phyloP scores from a whole-genome alignment of 257 asterid species.

The Solanum bulbocastanum region DNA sequence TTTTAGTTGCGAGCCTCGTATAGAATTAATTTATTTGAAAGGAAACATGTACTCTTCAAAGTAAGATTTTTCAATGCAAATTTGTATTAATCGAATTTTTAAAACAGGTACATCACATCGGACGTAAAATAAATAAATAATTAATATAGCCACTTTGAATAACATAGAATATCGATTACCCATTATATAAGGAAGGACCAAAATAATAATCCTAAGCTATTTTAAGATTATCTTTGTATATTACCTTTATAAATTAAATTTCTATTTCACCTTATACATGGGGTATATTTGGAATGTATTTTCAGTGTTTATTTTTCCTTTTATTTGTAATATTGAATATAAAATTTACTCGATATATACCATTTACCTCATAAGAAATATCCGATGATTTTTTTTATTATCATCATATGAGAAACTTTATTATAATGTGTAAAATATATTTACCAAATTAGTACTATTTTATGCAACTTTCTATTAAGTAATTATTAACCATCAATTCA shows the following conservation, averaged over 20 bases:
- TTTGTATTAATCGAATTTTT: too few relatives aligned
- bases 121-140: neutral
- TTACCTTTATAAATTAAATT: neutral
- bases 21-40: too few relatives aligned
- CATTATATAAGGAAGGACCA: neutral
- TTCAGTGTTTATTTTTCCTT: neutral
- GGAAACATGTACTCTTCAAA: too few relatives aligned
- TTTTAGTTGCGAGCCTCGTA: neutral
- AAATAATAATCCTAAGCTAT: neutral
- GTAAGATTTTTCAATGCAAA: too few relatives aligned
- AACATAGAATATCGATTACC: neutral
- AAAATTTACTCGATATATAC: neutral
- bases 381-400: neutral
- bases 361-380: neutral
- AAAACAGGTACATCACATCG: too few relatives aligned
- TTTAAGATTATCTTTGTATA: neutral
- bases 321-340: neutral
- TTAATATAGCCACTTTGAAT: neutral
- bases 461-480: neutral
- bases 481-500: neutral
- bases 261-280: neutral
- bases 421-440: neutral
- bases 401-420: neutral
- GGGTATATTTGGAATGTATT: neutral
- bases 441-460: neutral